Evolutionary conservation across 2,329 filamentous ascomycete genomes (phyloP).

Genomic region (Xylariaceae sp.): DNA sequence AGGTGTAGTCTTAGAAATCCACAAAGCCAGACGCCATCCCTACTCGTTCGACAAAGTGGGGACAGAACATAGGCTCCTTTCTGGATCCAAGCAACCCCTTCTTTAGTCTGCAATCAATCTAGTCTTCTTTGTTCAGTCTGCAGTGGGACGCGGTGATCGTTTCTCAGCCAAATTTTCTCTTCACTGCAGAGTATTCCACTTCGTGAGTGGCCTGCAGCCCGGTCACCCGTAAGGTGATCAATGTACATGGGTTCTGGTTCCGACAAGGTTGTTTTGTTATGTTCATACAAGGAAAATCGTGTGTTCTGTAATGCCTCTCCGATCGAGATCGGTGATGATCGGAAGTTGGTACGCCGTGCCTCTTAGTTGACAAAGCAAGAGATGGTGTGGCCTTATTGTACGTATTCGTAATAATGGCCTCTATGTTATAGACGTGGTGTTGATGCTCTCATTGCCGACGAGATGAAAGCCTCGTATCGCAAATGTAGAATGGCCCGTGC

Average conservation of each 20-base stretch:
- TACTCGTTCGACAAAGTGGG: slow-evolving; percentile 18
- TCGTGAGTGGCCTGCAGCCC: slow-evolving; percentile 15
- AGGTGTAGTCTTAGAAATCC: slow-evolving; percentile 25
- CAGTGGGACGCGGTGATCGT: neutral
- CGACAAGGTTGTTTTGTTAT: slow-evolving; percentile 18
- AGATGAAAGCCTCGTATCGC: slow-evolving; percentile 20
- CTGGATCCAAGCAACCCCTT: slow-evolving; percentile 18
- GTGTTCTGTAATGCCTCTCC: slow-evolving; percentile 9
- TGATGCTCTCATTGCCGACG: too few relatives aligned
- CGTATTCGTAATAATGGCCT: too few relatives aligned
- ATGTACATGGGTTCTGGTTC: slow-evolving; percentile 10
- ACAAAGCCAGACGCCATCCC: slow-evolving; percentile 23
- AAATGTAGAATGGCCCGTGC: slow-evolving; percentile 17
- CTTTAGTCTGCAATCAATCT: slow-evolving; percentile 31
- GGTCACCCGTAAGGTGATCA: slow-evolving; percentile 6
- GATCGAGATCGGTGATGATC: slow-evolving; percentile 28
- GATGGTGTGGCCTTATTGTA: neutral
- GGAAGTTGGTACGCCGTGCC: slow-evolving; percentile 15
- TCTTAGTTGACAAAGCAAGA: neutral
- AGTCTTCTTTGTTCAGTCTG: slow-evolving; percentile 26
- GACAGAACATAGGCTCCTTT: slow-evolving; percentile 21
- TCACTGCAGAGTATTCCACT: slow-evolving; percentile 12
- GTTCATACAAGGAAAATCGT: slow-evolving; percentile 36
- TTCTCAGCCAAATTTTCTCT: slow-evolving; percentile 10
- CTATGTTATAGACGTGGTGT: too few relatives aligned